These are phyloP conservation scores for Cladophialophora bantiana DNA, from an alignment of 2,329 filamentous ascomycete genomes.

Conservation along the genomic window DNA sequence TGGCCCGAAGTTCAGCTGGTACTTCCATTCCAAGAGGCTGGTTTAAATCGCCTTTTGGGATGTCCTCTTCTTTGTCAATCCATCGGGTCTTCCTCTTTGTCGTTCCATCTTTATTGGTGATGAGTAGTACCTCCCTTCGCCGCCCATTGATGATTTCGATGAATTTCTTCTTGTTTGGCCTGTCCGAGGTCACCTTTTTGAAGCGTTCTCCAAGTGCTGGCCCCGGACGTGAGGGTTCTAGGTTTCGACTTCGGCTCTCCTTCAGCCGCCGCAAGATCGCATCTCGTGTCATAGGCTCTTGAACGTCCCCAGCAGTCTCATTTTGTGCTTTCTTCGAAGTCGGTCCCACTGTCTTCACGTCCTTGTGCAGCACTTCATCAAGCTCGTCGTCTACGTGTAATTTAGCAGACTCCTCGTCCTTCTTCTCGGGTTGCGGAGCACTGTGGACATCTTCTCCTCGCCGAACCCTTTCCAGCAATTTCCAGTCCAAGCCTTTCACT, in stretches of 20 bases:
- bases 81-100: conserved; percentile 68
- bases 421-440: conserved; percentile 44
- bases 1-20: conserved; percentile 51
- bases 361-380: conserved; percentile 51
- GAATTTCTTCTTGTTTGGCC: conserved; percentile 55
- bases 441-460: conserved; percentile 63
- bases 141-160: conserved; percentile 59
- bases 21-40: conserved; percentile 61
- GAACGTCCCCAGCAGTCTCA: conserved; percentile 40
- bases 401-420: conserved; percentile 42
- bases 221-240: conserved; percentile 52
- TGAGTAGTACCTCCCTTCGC: conserved; percentile 64
- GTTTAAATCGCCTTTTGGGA: conserved; percentile 49
- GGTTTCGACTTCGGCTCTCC: conserved; percentile 52
- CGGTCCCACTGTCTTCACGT: conserved; percentile 39
- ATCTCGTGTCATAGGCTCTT: conserved; percentile 59
- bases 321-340: conserved; percentile 34
- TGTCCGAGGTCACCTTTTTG: conserved; percentile 57
- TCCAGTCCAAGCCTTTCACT: conserved; percentile 90
- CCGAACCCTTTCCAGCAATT: conserved; percentile 61
- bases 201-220: conserved; percentile 63
- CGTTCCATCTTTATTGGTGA: conserved; percentile 65
- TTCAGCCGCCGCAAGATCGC: conserved; percentile 67
- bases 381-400: conserved; percentile 69
- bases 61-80: conserved; percentile 46